Conservation (phyloP, 495 filamentous ascomycete genomes). For the Hypomontagnella monticulosa region DNA sequence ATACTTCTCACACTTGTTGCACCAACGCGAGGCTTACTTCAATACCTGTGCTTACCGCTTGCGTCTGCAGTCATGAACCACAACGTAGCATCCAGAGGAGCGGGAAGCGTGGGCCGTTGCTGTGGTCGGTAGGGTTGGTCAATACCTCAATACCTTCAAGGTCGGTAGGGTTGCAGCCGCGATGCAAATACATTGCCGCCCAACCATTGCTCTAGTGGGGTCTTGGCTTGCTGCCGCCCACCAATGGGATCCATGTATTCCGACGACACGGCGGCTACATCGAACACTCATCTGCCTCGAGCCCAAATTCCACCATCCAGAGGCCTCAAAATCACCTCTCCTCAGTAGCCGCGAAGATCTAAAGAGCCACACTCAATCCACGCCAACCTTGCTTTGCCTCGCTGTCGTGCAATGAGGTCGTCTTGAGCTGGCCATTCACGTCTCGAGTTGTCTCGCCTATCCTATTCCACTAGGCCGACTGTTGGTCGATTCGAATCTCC, state of each 20-base stretch:
- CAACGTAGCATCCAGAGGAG: conserved; percentile 19
- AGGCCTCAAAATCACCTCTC: conserved; percentile 35
- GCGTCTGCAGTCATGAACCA: conserved; percentile 4
- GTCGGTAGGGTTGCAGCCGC: conserved; percentile 42
- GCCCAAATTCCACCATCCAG: conserved; percentile 42
- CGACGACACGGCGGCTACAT: conserved; percentile 43
- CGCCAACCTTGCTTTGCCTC: conserved; percentile 24
- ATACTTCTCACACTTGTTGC: not conserved
- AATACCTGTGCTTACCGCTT: conserved; percentile 21
- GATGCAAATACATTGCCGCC: conserved; percentile 41
- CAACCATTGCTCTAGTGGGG: conserved; percentile 31
- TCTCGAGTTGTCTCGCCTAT: conserved; percentile 13
- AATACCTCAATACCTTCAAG: no score
- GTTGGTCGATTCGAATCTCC: conserved; percentile 16
- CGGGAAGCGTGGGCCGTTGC: conserved; percentile 30
- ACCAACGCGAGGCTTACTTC: conserved; percentile 15
- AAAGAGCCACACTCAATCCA: conserved; percentile 1
- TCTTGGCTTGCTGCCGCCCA: conserved; percentile 9
- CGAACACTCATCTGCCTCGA: conserved; percentile 42
- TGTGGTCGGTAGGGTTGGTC: no score
- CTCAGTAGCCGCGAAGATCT: conserved; percentile 39
- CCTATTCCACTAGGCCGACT: conserved; percentile 18
- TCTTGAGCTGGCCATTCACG: conserved; percentile 23
- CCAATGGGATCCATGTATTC: conserved; percentile 30
- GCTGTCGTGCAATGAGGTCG: conserved; percentile 26